Evolutionary conservation across 768 basidiomycete genomes (phyloP), one percentile per base, ranked within the genome.

Genomic region (Gymnopilus dilepis): DNA sequence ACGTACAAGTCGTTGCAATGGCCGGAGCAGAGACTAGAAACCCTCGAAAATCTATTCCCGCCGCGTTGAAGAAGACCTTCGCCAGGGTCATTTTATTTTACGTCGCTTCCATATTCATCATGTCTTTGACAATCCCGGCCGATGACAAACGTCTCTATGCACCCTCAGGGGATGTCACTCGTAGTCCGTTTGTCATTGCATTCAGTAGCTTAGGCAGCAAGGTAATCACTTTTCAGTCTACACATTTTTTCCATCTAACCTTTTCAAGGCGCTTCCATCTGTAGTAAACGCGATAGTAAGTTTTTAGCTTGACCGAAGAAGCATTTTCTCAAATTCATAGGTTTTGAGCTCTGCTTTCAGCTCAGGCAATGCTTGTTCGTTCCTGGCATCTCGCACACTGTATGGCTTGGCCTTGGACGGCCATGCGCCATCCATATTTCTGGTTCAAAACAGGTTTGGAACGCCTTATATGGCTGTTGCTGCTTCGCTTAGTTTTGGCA

Each of bases 111-210:
- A 76, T 88, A 58, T 74, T 90, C 60, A 78, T 89, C 60, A 83
- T 87, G 37, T 87, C 88, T 48, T 80, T 92, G 79, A 78, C 90
- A 34, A 84, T 92, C 31, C 87, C 88, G 1, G 86, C 80, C 50
- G 77, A 84, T 66, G 86, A 91, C 67, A 71, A 75, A 0, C 64
- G 64, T 41, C 71, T 76, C 31, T 65, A 66, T 24, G 58, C 60
- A 33, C 52, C 66, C 21, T 67, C 71, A 50, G 67, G 69, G 6
- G 71, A 80, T 19, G 86, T 79, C 15, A 86, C 82, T 1, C 75
- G 84, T 40, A 90, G 88, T 30, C 91, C 91, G 0, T 92, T 91
- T 73, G 90, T 92, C 38, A 83, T 92, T 59, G 90, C 89, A 24
- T 85, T 91, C 66, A 78, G 74, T 40, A 75, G 80, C 21, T 84